These are phyloP conservation scores for Juglanconis sp. DNA, from an alignment of 2,329 filamentous ascomycete species.

Conservation along the genomic window DNA sequence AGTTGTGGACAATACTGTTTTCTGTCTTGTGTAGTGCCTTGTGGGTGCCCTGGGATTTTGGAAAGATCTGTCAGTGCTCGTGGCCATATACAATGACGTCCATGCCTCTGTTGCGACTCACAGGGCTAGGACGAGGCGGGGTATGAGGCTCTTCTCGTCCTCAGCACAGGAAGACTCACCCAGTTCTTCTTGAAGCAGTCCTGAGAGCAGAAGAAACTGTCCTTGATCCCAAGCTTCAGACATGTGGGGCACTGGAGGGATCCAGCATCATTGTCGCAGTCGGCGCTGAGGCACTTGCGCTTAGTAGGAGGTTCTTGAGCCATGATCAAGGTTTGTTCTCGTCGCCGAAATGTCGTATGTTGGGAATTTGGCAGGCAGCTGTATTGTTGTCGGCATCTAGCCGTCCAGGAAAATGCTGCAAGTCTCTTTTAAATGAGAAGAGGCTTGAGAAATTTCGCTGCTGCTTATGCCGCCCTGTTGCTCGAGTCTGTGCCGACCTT, in stretches of 20 bases:
- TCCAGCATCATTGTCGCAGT: constrained; percentile 84
- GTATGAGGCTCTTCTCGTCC: neutral
- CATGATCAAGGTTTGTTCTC: constrained; percentile 34
- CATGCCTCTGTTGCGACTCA: neutral
- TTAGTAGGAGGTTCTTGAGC: constrained; percentile 49
- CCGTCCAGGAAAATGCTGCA: too few relatives aligned
- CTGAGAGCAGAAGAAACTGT: constrained; percentile 96
- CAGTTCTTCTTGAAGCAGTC: constrained; percentile 99
- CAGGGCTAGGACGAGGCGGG: neutral
- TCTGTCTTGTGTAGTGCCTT: constrained; percentile 82
- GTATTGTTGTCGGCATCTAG: too few relatives aligned
- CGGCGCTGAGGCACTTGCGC: constrained; percentile 74
- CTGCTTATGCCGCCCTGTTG: too few relatives aligned
- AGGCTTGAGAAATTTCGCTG: neutral
- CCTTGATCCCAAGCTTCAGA: constrained; percentile 79
- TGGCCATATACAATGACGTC: neutral
- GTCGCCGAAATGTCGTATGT: neutral
- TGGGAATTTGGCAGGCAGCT: neutral
- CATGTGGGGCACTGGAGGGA: constrained; percentile 92
- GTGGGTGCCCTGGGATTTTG: constrained; percentile 63
- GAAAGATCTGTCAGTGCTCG: constrained; percentile 18
- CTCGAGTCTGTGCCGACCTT: too few relatives aligned
- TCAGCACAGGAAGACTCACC: constrained; percentile 57
- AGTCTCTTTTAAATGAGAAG: too few relatives aligned
- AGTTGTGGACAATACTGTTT: constrained; percentile 67